These are phyloP conservation scores for Desmodesmus armatus DNA, from an alignment of 139 green algal genomes.

Conservation along the genomic window DNA sequence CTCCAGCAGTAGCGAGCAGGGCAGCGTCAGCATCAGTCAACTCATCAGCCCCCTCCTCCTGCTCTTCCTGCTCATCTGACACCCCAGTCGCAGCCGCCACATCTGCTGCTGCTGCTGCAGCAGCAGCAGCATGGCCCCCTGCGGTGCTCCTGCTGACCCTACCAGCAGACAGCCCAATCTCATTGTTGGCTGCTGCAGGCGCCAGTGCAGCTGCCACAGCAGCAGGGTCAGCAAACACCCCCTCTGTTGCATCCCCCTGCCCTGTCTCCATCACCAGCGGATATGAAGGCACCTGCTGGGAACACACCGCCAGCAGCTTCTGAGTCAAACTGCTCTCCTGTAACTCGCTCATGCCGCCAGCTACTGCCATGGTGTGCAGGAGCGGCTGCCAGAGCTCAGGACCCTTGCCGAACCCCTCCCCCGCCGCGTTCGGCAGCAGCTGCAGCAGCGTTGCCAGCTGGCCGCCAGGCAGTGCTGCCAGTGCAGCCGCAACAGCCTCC, in stretches of 20 bases:
- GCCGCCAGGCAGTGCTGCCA: background rate
- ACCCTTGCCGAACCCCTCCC: constrained; percentile 20
- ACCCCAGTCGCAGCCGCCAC: background rate
- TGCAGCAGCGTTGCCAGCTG: background rate
- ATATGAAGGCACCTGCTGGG: background rate
- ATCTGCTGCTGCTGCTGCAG: background rate
- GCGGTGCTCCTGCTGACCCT: background rate
- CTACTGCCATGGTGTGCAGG: constrained; percentile 28
- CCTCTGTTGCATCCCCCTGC: background rate
- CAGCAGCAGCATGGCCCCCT: background rate
- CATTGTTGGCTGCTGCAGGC: no score
- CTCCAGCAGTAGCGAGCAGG: no score
- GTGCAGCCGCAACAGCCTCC: constrained; percentile 16
- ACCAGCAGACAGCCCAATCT: no score
- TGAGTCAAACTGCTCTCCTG: background rate
- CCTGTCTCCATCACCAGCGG: background rate
- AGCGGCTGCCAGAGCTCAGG: constrained; percentile 21
- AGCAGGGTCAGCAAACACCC: background rate
- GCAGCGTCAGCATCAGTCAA: no score
- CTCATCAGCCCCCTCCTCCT: no score
- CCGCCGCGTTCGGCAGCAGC: constrained; percentile 11
- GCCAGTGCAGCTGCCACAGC: background rate
- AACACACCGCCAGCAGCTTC: background rate
- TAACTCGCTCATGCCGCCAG: background rate
- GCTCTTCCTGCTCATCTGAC: no score